These are phyloP conservation scores for Pseudocercospora eumusae DNA, from an alignment of 2,329 filamentous ascomycete genomes.

Conservation along the genomic window DNA sequence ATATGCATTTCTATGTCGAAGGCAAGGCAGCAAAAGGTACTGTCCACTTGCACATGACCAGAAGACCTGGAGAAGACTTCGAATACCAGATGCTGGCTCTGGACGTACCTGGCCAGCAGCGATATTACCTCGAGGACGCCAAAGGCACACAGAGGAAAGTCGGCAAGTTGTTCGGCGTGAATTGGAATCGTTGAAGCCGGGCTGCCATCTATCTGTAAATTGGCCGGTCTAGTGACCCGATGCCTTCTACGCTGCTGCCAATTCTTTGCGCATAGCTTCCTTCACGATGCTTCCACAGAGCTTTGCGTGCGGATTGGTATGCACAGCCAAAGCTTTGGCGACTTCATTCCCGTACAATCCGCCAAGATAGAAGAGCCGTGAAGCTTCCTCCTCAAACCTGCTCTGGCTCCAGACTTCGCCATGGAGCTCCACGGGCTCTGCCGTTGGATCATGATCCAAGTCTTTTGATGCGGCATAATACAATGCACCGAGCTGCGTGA, in stretches of 20 bases:
- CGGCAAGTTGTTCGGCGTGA: conserved; percentile 62
- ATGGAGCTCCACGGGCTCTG: conserved; percentile 37
- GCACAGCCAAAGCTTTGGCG: conserved; percentile 59
- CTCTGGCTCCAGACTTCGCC: conserved; percentile 38
- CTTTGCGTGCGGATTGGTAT: conserved; percentile 64
- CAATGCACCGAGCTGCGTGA: conserved; percentile 61
- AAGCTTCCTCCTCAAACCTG: conserved; percentile 57
- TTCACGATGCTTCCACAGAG: conserved; percentile 64
- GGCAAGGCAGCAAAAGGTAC: conserved; percentile 73
- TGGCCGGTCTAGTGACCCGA: neutral
- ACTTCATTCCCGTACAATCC: conserved; percentile 59
- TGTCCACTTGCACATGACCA: conserved; percentile 77
- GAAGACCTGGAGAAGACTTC: conserved; percentile 63
- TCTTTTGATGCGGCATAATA: conserved; percentile 33
- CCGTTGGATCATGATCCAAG: conserved; percentile 16
- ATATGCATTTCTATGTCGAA: conserved; percentile 84
- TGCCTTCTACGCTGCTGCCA: conserved; percentile 40
- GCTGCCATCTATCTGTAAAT: neutral
- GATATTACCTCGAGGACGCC: conserved; percentile 66
- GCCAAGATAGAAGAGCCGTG: conserved; percentile 56
- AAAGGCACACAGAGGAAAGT: conserved; percentile 47
- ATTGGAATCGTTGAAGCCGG: conserved; percentile 49
- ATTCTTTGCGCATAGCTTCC: conserved; percentile 60
- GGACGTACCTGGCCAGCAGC: conserved; percentile 68
- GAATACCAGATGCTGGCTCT: conserved; percentile 79